Evolutionary conservation across 495 filamentous ascomycete species (phyloP).

Genomic region (Chaetomium cochliodes): DNA sequence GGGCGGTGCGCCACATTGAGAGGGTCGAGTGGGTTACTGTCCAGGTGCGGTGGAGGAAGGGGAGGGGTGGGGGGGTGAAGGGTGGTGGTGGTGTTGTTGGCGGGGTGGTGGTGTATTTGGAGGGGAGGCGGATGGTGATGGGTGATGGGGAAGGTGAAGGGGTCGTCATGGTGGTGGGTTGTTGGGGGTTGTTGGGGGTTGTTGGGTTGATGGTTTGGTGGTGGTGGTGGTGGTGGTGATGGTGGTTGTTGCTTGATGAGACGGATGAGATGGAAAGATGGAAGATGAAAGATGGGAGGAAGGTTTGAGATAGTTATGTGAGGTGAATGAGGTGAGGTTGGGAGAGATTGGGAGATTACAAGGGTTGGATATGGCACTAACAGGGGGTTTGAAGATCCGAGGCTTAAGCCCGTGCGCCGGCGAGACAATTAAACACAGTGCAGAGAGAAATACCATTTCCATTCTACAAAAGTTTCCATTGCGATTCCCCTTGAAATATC

Average conservation of each 20-base stretch:
- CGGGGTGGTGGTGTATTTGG: constrained; percentile 38
- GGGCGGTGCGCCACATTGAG: constrained; percentile 67
- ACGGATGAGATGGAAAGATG: too few species aligned
- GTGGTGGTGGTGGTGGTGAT: neutral
- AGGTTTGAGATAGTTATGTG: neutral
- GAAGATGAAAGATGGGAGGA: neutral
- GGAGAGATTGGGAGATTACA: neutral
- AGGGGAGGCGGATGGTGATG: constrained; percentile 46
- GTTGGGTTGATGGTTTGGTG: neutral
- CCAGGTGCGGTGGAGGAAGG: constrained; percentile 68
- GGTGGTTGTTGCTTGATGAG: too few species aligned
- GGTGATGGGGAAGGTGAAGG: neutral
- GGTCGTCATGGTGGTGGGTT: constrained; percentile 8
- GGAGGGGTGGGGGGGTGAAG: constrained; percentile 53
- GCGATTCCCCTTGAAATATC: neutral
- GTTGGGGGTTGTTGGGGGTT: neutral
- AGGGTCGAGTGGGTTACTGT: constrained; percentile 74
- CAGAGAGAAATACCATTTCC: neutral
- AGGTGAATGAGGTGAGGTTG: neutral
- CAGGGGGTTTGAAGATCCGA: neutral
- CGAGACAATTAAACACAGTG: neutral
- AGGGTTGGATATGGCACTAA: neutral
- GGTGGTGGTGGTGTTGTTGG: constrained; percentile 19
- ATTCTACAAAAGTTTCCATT: neutral
- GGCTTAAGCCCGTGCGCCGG: neutral